Percentiles rank a stretch among this genome's conserved stretches.
Conservation (phyloP, 768 basidiomycete genomes). For the Termitomyces sp. region DNA sequence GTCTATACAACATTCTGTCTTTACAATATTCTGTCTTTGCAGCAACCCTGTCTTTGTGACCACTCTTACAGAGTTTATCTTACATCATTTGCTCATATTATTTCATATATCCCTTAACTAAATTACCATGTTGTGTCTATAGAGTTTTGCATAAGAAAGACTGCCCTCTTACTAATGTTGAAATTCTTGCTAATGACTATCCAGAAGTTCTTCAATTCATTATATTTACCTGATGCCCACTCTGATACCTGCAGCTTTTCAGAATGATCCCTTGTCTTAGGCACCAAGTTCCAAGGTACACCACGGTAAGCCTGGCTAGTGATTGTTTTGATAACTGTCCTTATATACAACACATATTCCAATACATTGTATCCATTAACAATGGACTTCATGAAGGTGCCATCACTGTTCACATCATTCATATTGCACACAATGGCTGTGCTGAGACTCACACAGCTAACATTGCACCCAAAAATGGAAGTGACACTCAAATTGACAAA, state of each 20-base stretch:
- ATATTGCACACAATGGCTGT: conserved; percentile 57
- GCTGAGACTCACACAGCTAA: conserved; percentile 67
- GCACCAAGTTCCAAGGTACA: conserved; percentile 88
- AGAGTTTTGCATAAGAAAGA: no score
- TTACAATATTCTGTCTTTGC: no score
- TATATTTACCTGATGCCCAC: no score
- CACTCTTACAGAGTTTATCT: no score
- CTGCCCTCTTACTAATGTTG: no score
- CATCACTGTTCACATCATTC: conserved; percentile 49
- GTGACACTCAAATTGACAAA: conserved; percentile 75
- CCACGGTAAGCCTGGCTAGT: conserved; percentile 1
- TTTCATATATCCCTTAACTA: no score
- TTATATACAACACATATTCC: conserved; percentile 55
- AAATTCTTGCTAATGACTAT: no score
- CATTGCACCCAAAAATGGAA: conserved; percentile 48
- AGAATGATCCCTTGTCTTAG: conserved; percentile 91
- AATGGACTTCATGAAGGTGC: conserved; percentile 55
- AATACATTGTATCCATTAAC: conserved; percentile 63
- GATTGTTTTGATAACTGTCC: background rate
- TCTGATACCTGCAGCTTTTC: conserved; percentile 45
- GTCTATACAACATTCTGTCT: no score
- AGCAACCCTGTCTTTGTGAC: no score
- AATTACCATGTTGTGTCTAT: no score
- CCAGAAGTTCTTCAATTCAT: no score
- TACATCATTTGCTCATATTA: no score